Base-by-base conservation (phyloP, 306 rosid genomes). In the Ceratonia siliqua region DNA sequence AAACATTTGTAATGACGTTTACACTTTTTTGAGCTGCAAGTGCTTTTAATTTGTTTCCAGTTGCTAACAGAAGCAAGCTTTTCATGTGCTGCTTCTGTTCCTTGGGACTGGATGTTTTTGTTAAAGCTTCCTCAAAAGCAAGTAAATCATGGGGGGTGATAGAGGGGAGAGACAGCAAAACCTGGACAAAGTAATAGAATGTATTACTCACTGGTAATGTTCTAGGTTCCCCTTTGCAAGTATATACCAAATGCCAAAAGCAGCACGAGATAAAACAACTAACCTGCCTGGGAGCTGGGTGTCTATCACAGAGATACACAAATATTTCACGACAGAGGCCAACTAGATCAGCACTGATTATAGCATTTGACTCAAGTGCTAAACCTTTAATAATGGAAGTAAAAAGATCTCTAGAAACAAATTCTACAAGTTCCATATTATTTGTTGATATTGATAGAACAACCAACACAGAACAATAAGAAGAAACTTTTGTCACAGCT, bases 281-380 rank as follows among this genome's bases (percentile, higher is more conserved):
- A 70, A 95, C 99, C 99, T 95, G 92, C 72, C 96, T 85, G 30
- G 98, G 99, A 73, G 99, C 85, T 11, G 96, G 91, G 72, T 88
- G 89, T 82, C 99, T 85, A 64, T 90, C 98, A 35, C 87, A 76
- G 58, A 95, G 94, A 86, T 86, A 82, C 24, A 95, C 64, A 62
- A 89, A 95, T 75, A 95, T 95, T 78, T 95, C 99, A 18, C 98
- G 99, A 75, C 97, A 90, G 70, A 90, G 91, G 67, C 81, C 89
- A 72, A 95, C 85, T 49, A 95, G 86, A 46, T 95, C 99, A 78
- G 98, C 89, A 85, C 99, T 89, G 76, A 90, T 82, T 55, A 92
- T 79, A 67, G 96, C 93, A 79, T 95, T 95, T 39, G 99, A 95
- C 80, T 95, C 99, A 0, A 89, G 99, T 71, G 98, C 69, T 80